Evolutionary conservation across 768 basidiomycete genomes (phyloP), one percentile per base, ranked within the genome.

Genomic region (Pulveroboletus sp.): DNA sequence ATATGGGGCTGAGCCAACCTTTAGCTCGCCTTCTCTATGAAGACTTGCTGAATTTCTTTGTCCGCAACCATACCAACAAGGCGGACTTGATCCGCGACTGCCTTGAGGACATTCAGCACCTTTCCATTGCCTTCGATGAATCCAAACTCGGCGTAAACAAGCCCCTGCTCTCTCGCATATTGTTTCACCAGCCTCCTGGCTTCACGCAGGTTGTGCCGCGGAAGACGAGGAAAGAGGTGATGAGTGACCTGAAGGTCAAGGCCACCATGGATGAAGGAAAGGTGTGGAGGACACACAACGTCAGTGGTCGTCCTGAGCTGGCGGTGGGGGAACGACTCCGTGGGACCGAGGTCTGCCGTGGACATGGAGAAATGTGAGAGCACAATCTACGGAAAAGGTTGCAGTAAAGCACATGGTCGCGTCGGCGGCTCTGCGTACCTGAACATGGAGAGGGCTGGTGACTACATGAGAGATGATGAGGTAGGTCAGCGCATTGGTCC

Each of bases 221-320:
- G 96, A 1, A 97, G 75, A 10, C 96, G 85, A 17, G 96, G 96
- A 74, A 97, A 97, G 51, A 98, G 78, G 68, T 97, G 94, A 60
- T 99, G 96, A 2, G 95, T 93, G 38, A 97, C 91, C 69, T 99
- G 96, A 11, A 98, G 82, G 59, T 99, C 92, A 17, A 99, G 80
- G n/a, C 96, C 96, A 10, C 96, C 96, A 62, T 99, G 96, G 31
- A 99, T 70, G 63, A 93, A 97, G 45, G 79, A 89, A 58, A 97
- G 77, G 30, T 82, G 80, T 1, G 85, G 76, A 3, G 83, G 81
- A 69, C 96, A 98, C 53, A 89, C 81, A 37, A 99, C 92, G 67
- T 99, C 96, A 39, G 90, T 87, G 0, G 96, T 98, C n/a, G 96
- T 99, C 42, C 96, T 87, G 60, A 99, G 73, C 67, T 99, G 96